Base-by-base conservation (phyloP, 495 filamentous ascomycete genomes). In the Niebla homalea region DNA sequence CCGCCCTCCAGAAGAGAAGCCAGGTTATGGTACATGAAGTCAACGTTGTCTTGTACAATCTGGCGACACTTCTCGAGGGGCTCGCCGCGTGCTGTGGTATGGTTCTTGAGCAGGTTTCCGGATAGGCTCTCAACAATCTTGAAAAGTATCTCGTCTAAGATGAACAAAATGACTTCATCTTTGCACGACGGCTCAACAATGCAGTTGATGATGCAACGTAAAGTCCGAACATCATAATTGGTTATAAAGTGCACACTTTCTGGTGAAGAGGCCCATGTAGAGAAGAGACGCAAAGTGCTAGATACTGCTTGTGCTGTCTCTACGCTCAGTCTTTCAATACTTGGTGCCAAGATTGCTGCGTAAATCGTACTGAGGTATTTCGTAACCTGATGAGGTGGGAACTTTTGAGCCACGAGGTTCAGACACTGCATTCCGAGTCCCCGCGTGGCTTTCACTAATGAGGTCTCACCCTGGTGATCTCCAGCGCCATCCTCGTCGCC, bases 231-330 rank as follows among this genome's bases (percentile, higher is more conserved):
- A 55, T 93, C 81, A 50, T 76, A 71, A 8, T 79, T 64, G 1
- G 75, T 69, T 16, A 98, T 69, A 59, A 88, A 85, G 40, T 80
- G 60, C 1, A 82, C 80, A 0, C 79, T 80, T 53, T 75, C 73
- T 0, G 77, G 69, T 5, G 83, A 71, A 44, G 72, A 72, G 5
- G 85, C 79, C 86, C 93, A 94, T 1, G 82, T 84, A 15, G 76
- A 73, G 61, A 97, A 80, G 19, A 99, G 67, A 47, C 80, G 81
- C 56, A 94, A 77, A 10, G 86, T 71, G 1, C 82, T 87, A 7
- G 92, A 96, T 16, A 94, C 70, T 35, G 85, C 81, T 56, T 97
- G 90, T 0, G 88, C 85, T 20, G 85, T 93, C 67, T 99, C 90
- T 1, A 77, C 71, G 1, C 90, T 77, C 45, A 99, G 78, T 53